phyloP scores from a whole-genome alignment of 2,329 filamentous ascomycete species.

The Sclerotinia spermophila region DNA sequence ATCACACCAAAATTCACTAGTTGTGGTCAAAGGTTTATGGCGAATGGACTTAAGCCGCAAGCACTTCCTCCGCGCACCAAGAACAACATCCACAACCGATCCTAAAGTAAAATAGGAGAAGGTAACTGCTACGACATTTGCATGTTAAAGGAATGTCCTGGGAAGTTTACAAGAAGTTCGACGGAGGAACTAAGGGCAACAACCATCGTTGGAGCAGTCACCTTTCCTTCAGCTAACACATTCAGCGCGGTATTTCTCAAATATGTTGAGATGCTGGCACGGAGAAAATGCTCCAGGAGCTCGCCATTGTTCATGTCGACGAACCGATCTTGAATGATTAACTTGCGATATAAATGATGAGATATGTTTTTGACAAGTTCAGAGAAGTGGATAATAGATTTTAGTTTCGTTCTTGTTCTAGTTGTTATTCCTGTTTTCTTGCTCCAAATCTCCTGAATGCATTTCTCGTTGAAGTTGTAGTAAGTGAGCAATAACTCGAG shows the following conservation, averaged over 20 bases:
- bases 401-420: background rate
- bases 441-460: fast-evolving
- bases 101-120: background rate
- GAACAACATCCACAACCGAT: background rate
- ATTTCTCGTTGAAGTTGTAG: background rate
- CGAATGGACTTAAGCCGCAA: background rate
- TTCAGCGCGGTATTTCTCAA: background rate
- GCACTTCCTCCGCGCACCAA: background rate
- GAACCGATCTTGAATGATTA: background rate
- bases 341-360: background rate
- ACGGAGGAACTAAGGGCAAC: background rate
- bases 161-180: background rate
- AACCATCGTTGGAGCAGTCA: background rate
- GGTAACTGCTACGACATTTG: background rate
- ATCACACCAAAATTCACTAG: background rate
- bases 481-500: background rate
- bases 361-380: fast-evolving
- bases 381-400: background rate
- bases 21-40: background rate
- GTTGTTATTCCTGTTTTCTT: background rate
- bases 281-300: background rate
- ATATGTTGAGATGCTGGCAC: background rate
- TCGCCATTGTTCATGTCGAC: background rate
- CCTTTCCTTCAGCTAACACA: background rate
- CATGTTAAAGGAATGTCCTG: background rate